These are phyloP conservation scores for Verticillium nonalfalfae DNA, from an alignment of 2,329 filamentous ascomycete species.

Conservation along the genomic window DNA sequence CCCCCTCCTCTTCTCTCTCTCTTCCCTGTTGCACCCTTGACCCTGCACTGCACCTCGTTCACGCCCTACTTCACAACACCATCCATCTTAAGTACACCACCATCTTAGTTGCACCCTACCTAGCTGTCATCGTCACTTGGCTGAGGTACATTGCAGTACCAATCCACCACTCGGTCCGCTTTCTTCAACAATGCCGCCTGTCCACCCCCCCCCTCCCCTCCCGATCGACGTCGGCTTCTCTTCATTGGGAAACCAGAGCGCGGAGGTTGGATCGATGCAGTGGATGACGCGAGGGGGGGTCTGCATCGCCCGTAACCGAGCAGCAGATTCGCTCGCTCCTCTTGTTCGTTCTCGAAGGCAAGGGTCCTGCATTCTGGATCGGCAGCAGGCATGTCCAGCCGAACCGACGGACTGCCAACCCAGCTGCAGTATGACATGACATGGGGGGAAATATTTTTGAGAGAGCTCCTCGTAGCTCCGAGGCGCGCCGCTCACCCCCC, in stretches of 20 bases:
- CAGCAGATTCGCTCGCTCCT: background rate
- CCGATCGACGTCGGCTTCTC: background rate
- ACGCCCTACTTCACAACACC: too few relatives aligned
- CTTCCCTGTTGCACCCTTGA: too few relatives aligned
- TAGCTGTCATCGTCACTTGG: background rate
- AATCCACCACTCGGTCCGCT: background rate
- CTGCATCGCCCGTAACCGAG: background rate
- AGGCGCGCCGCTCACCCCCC: background rate
- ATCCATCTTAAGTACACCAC: too few relatives aligned
- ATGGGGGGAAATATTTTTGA: background rate
- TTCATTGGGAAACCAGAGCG: background rate
- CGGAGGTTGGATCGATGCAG: background rate
- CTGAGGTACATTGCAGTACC: background rate
- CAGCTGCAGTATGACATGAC: background rate
- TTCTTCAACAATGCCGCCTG: background rate
- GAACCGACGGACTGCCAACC: background rate
- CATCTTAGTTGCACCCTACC: too few relatives aligned
- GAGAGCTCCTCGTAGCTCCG: background rate
- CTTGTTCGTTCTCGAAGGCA: background rate
- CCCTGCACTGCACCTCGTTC: too few relatives aligned
- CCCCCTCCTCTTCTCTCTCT: too few relatives aligned
- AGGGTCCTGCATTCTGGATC: background rate
- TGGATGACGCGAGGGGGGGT: background rate
- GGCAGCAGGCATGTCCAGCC: background rate
- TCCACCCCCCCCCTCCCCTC: background rate